These are phyloP conservation scores for Pisolithus marmoratus DNA, from an alignment of 768 basidiomycete genomes.

Conservation along the genomic window DNA sequence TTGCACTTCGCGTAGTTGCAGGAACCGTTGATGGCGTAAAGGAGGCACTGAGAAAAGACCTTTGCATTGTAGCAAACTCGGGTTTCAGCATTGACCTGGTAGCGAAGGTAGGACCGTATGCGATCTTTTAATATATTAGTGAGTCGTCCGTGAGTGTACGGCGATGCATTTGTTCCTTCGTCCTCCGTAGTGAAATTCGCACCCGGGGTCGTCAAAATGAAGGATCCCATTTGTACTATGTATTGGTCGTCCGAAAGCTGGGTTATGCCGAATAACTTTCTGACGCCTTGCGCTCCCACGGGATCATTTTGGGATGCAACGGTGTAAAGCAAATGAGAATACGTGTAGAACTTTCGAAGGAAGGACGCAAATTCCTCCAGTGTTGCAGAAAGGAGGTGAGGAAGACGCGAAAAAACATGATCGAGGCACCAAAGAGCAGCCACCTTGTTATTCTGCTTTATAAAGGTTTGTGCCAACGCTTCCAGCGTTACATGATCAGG, in stretches of 20 bases:
- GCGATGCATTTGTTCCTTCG: neutral
- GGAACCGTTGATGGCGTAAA: slow-evolving; percentile 20
- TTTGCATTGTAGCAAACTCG: slow-evolving; percentile 21
- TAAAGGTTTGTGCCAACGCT: slow-evolving; percentile 28
- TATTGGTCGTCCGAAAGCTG: slow-evolving; percentile 24
- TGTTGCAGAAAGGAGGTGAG: slow-evolving; percentile 19
- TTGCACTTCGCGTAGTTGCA: slow-evolving; percentile 35
- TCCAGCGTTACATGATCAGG: slow-evolving; percentile 23
- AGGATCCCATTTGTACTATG: slow-evolving; percentile 22
- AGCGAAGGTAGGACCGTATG: slow-evolving; percentile 24
- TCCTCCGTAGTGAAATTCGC: slow-evolving; percentile 6
- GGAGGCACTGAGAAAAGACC: slow-evolving; percentile 38
- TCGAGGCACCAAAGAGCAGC: slow-evolving; percentile 42
- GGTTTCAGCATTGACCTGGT: slow-evolving; percentile 29
- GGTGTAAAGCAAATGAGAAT: slow-evolving; percentile 29
- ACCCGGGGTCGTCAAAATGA: slow-evolving; percentile 6
- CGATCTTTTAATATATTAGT: slow-evolving; percentile 15
- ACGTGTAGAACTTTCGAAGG: slow-evolving; percentile 32
- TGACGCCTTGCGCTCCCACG: slow-evolving; percentile 12
- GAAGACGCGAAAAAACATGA: slow-evolving; percentile 30
- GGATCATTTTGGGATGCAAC: slow-evolving; percentile 26
- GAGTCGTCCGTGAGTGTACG: slow-evolving; percentile 17
- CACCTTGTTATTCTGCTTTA: slow-evolving; percentile 15
- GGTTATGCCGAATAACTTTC: slow-evolving; percentile 32
- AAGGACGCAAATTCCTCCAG: slow-evolving; percentile 19